Percentiles rank a stretch among this genome's conserved stretches.
phyloP scores from a whole-genome alignment of 2,329 filamentous ascomycete species.

The Xenosphaeropsis pyriputrescens region DNA sequence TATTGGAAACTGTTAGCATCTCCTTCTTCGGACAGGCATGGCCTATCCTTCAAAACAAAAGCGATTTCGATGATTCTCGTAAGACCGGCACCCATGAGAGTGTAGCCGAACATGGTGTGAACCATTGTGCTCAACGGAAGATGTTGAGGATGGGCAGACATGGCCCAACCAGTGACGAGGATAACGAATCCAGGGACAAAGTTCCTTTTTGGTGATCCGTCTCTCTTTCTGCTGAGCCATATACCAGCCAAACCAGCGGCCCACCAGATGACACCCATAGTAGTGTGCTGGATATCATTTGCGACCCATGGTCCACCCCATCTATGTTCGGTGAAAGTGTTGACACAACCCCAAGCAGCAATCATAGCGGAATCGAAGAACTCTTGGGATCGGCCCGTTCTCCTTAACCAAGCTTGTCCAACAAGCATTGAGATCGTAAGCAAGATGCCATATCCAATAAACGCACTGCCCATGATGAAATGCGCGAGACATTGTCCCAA shows the following conservation, averaged over 20 bases:
- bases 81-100: conserved; percentile 77
- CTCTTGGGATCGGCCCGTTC: conserved; percentile 78
- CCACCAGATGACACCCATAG: conserved; percentile 99
- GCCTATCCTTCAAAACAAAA: conserved; percentile 67
- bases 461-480: conserved; percentile 97
- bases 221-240: conserved; percentile 75
- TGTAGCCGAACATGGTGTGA: conserved; percentile 85
- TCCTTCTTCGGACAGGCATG: conserved; percentile 49
- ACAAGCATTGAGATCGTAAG: conserved; percentile 77
- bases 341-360: conserved; percentile 89
- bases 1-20: conserved; percentile 63
- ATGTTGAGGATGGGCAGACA: conserved; percentile 82
- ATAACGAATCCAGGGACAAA: conserved; percentile 87
- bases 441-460: conserved; percentile 84
- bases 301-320: conserved; percentile 83
- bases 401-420: conserved; percentile 74
- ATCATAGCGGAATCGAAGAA: conserved; percentile 93
- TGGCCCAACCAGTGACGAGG: conserved; percentile 83
- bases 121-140: conserved; percentile 76
- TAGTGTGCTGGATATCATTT: conserved; percentile 94
- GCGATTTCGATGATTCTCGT: conserved; percentile 81
- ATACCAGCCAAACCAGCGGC: conserved; percentile 79
- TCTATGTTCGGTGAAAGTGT: conserved; percentile 93
- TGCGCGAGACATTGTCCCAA: conserved; percentile 86
- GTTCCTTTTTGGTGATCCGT: conserved; percentile 81